Conservation (phyloP, 768 basidiomycete genomes). For the Jaapia argillacea region DNA sequence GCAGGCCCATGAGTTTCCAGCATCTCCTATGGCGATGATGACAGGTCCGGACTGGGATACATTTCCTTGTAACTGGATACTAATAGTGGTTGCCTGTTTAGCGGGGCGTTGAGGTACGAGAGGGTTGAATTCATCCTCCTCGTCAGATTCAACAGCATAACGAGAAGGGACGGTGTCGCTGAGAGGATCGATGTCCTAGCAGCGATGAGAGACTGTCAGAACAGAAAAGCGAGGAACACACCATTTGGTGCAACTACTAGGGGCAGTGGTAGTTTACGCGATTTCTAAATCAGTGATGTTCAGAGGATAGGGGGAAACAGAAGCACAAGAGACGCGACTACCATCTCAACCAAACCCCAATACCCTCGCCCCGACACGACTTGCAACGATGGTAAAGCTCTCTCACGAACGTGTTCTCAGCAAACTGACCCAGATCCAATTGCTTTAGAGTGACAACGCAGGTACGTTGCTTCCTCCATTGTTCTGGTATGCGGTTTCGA, state of each 20-base stretch:
- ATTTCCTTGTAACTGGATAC: too few relatives aligned
- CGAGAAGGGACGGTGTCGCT: constrained; percentile 15
- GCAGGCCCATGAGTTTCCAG: background rate
- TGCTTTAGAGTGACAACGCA: constrained; percentile 45
- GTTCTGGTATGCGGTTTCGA: background rate
- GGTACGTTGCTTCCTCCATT: constrained; percentile 18
- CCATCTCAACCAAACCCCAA: too few relatives aligned
- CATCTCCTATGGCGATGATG: background rate
- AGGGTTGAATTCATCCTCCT: constrained; percentile 16
- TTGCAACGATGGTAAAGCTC: too few relatives aligned
- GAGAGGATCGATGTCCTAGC: constrained; percentile 8
- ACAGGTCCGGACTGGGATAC: too few relatives aligned
- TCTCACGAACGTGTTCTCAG: too few relatives aligned
- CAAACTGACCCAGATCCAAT: too few relatives aligned
- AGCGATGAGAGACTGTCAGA: background rate
- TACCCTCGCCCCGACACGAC: too few relatives aligned
- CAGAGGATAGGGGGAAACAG: too few relatives aligned
- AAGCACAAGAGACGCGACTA: too few relatives aligned
- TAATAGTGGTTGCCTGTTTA: background rate
- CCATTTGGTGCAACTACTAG: too few relatives aligned
- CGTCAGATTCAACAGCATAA: constrained; percentile 17
- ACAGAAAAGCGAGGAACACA: background rate
- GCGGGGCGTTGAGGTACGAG: constrained; percentile 3
- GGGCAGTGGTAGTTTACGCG: too few relatives aligned
- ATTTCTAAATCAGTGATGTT: too few relatives aligned